phyloP scores from a whole-genome alignment of 192 early-diverging fungal genomes.

The Geranomyces michiganensis region DNA sequence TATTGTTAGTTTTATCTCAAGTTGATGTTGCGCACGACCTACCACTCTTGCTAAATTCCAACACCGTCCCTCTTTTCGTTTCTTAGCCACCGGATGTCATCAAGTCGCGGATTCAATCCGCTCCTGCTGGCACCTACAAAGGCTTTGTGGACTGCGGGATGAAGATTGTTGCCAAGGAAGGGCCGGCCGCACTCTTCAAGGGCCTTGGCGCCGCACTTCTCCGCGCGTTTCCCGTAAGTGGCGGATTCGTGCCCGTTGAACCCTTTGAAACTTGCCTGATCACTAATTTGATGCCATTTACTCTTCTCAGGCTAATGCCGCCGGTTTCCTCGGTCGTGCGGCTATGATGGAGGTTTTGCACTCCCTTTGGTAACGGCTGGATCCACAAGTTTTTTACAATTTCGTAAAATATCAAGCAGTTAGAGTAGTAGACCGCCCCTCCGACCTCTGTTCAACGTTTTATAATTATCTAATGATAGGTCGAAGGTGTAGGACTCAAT shows the following conservation, averaged over 20 bases:
- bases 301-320: conserved; percentile 52
- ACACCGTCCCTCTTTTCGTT: background rate
- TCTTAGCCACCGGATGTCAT: conserved; percentile 79
- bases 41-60: background rate
- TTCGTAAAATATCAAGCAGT: background rate
- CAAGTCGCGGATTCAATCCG: conserved; percentile 86
- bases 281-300: no score
- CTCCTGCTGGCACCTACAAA: conserved; percentile 86
- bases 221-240: conserved; percentile 73
- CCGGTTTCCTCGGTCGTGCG: conserved; percentile 57
- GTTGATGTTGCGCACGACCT: background rate
- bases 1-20: conserved; percentile 50
- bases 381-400: no score
- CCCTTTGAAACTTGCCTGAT: background rate
- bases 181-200: conserved; percentile 76
- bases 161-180: conserved; percentile 81
- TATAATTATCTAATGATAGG: background rate
- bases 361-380: conserved; percentile 45
- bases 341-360: conserved; percentile 53
- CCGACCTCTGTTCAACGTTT: background rate
- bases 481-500: background rate
- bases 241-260: background rate
- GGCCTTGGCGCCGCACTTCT: conserved; percentile 89
- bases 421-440: background rate
- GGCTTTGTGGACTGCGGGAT: conserved; percentile 67